A percentile compares a stretch with the other conserved stretches of the same genome.
Conservation (phyloP, 768 basidiomycete genomes). For the Tricholomella constricta region DNA sequence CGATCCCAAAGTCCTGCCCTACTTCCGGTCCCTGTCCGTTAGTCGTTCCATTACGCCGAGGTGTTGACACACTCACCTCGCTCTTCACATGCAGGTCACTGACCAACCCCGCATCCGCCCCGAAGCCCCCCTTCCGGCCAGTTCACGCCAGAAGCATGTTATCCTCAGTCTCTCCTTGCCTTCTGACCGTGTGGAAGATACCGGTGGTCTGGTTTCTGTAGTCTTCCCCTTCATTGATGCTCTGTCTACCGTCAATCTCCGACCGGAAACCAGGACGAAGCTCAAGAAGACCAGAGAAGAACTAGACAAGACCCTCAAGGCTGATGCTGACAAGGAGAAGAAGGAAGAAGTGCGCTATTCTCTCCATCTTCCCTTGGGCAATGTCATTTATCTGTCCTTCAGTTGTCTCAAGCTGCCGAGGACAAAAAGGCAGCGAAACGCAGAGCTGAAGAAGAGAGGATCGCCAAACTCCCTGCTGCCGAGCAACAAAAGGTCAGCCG, state of each 20-base stretch:
- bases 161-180: constrained; percentile 67
- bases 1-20: constrained; percentile 63
- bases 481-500: constrained; percentile 80
- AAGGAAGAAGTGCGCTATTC: constrained; percentile 59
- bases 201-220: constrained; percentile 61
- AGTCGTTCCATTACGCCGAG: constrained; percentile 25
- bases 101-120: constrained; percentile 85
- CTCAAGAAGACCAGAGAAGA: constrained; percentile 74
- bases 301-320: constrained; percentile 65
- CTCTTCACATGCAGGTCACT: constrained; percentile 53
- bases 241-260: constrained; percentile 56
- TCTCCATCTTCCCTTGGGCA: not conserved
- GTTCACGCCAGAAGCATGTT: constrained; percentile 69
- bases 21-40: constrained; percentile 87
- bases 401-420: constrained; percentile 53
- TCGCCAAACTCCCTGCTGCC: constrained; percentile 71
- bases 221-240: constrained; percentile 78
- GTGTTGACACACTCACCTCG: constrained; percentile 2
- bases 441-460: constrained; percentile 70
- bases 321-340: constrained; percentile 66
- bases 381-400: not conserved
- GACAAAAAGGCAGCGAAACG: constrained; percentile 74
- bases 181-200: constrained; percentile 46
- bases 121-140: constrained; percentile 43
- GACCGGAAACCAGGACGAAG: constrained; percentile 83